A percentile compares a stretch with the other conserved stretches of the same genome.
These are phyloP conservation scores for Lavandula angustifolia DNA, from an alignment of 257 asterid genomes.

Conservation along the genomic window DNA sequence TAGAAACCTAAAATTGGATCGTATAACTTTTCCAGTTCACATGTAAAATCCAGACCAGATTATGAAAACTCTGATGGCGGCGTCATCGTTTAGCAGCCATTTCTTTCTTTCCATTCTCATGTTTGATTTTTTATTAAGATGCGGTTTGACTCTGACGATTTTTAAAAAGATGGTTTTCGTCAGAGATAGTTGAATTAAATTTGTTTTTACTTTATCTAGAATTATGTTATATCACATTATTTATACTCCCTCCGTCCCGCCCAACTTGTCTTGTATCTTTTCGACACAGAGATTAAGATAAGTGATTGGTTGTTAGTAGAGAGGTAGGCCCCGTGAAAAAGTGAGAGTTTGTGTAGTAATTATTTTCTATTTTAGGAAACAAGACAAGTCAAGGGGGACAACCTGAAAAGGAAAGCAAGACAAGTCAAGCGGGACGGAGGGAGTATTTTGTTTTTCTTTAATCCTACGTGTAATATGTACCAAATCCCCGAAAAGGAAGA, in stretches of 20 bases:
- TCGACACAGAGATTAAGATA: too few species aligned
- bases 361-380: too few species aligned
- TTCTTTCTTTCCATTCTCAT: conserved; percentile 9
- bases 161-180: neutral
- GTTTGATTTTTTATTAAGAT: conserved; percentile 1
- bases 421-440: too few species aligned
- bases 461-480: neutral
- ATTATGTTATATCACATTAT: conserved; percentile 5
- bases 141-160: neutral
- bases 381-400: too few species aligned
- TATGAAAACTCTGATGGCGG: neutral
- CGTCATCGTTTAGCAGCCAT: conserved; percentile 14
- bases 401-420: too few species aligned
- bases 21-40: neutral
- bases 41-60: neutral
- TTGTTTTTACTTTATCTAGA: neutral
- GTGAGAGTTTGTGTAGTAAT: too few species aligned
- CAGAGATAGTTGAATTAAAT: conserved; percentile 5
- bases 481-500: conserved; percentile 5
- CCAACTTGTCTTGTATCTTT: too few species aligned
- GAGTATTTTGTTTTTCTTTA: neutral
- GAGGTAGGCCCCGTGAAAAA: too few species aligned
- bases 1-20: conserved; percentile 8
- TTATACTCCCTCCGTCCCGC: too few species aligned
- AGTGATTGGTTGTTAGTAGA: too few species aligned